Evolutionary conservation across 2,329 filamentous ascomycete genomes (phyloP).

Genomic region (Thielaviopsis ethacetica): DNA sequence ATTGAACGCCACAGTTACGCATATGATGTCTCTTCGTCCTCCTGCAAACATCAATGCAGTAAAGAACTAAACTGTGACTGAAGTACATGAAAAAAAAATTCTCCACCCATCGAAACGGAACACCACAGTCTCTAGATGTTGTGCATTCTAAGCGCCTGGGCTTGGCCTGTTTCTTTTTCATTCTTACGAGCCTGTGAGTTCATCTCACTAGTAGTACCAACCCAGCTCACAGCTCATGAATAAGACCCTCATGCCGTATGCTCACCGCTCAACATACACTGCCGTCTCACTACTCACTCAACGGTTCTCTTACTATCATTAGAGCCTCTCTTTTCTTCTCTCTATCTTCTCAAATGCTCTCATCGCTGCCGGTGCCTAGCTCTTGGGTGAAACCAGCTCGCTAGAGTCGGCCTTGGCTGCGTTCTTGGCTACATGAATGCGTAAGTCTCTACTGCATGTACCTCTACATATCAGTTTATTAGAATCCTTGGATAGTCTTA

Average conservation of each 20-base stretch:
- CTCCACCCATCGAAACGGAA: not conserved
- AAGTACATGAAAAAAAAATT: not conserved
- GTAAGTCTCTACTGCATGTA: not conserved
- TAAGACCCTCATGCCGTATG: not conserved
- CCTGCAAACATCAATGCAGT: not conserved
- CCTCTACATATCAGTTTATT: not conserved
- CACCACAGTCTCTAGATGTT: not conserved
- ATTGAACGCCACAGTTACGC: not conserved
- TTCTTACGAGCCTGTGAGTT: not conserved
- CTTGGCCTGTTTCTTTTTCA: not conserved
- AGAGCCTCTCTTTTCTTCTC: not conserved
- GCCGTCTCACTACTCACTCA: not conserved
- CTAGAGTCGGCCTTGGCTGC: not conserved
- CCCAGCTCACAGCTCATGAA: not conserved
- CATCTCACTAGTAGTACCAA: not conserved
- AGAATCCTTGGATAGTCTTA: not conserved
- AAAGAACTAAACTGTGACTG: not conserved
- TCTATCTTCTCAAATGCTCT: not conserved
- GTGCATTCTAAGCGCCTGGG: not conserved
- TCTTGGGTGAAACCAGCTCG: not conserved
- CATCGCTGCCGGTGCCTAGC: not conserved
- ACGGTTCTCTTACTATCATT: not conserved
- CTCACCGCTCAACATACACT: not conserved
- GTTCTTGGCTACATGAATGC: not conserved
- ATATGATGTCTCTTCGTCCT: not conserved